A percentile compares a stretch with the other conserved stretches of the same genome.
These are phyloP conservation scores for Chamaecrista fasciculata DNA, from an alignment of 306 rosid genomes.

Conservation along the genomic window DNA sequence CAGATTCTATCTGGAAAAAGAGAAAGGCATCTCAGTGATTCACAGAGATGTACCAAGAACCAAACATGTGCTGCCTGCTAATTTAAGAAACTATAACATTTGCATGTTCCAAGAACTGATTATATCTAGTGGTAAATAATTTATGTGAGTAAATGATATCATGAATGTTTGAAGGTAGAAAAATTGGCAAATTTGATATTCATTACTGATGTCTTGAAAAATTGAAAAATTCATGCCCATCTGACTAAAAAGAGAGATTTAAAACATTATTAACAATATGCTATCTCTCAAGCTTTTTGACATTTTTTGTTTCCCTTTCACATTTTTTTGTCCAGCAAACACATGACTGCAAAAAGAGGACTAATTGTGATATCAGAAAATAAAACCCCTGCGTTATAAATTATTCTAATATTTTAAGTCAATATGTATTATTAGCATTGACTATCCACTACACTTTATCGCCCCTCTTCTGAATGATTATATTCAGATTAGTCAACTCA, in stretches of 20 bases:
- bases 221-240: neutral
- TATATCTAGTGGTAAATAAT: neutral
- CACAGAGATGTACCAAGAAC: conserved; percentile 23
- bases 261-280: neutral
- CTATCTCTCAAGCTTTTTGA: neutral
- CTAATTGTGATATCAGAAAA: neutral
- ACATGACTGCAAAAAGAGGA: neutral
- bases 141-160: neutral
- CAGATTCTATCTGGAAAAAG: conserved; percentile 83
- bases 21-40: conserved; percentile 10
- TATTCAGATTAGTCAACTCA: neutral
- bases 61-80: neutral
- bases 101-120: neutral
- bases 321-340: neutral
- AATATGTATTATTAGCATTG: neutral
- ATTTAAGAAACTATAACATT: neutral
- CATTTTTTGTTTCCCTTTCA: neutral
- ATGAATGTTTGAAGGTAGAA: neutral
- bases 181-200: neutral
- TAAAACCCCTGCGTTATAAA: neutral
- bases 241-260: neutral
- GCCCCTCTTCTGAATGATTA: neutral
- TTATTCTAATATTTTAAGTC: neutral
- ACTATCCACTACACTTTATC: neutral
- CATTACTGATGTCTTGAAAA: neutral